These are phyloP conservation scores for Geotrichum klebahnii DNA, from an alignment of 1,139 yeast species.

Conservation along the genomic window DNA sequence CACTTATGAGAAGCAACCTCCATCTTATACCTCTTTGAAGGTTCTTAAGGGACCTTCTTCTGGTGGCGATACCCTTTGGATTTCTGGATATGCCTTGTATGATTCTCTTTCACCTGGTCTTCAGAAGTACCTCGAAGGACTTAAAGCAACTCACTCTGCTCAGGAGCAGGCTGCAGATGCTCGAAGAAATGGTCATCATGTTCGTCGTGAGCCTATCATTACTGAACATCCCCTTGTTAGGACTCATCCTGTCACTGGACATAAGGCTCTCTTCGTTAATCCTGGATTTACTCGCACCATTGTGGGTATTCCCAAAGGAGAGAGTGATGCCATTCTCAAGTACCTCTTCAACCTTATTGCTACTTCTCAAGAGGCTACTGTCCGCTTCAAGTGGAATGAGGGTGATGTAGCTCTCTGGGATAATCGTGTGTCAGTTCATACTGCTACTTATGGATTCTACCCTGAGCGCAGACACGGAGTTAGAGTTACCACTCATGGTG, in stretches of 20 bases:
- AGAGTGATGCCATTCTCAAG: slow-evolving; percentile 53
- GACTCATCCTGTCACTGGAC: slow-evolving; percentile 63
- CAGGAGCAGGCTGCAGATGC: slow-evolving; percentile 62
- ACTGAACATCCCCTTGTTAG: slow-evolving; percentile 64
- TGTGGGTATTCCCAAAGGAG: slow-evolving; percentile 61
- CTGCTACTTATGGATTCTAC: slow-evolving; percentile 46
- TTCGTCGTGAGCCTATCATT: slow-evolving; percentile 58
- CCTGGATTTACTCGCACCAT: slow-evolving; percentile 60
- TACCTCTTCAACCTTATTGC: slow-evolving; percentile 53
- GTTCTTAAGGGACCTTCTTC: slow-evolving; percentile 57
- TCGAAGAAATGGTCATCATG: slow-evolving; percentile 52
- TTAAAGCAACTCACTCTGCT: slow-evolving; percentile 64
- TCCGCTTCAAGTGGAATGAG: slow-evolving; percentile 56
- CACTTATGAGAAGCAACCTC: slow-evolving; percentile 67
- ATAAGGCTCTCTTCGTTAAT: slow-evolving; percentile 57
- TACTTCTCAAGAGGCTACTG: slow-evolving; percentile 51
- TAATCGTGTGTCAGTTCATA: slow-evolving; percentile 60
- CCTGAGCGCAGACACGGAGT: slow-evolving; percentile 59
- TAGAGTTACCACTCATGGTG: slow-evolving; percentile 65
- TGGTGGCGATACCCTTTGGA: slow-evolving; percentile 75
- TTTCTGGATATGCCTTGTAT: slow-evolving; percentile 62
- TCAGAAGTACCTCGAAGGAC: slow-evolving; percentile 52
- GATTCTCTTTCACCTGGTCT: slow-evolving; percentile 61
- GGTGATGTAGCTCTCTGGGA: slow-evolving; percentile 71
- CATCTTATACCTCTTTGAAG: slow-evolving; percentile 60